Base-by-base conservation (phyloP, 1,139 yeast species). In the Protomyces pachydermus region DNA sequence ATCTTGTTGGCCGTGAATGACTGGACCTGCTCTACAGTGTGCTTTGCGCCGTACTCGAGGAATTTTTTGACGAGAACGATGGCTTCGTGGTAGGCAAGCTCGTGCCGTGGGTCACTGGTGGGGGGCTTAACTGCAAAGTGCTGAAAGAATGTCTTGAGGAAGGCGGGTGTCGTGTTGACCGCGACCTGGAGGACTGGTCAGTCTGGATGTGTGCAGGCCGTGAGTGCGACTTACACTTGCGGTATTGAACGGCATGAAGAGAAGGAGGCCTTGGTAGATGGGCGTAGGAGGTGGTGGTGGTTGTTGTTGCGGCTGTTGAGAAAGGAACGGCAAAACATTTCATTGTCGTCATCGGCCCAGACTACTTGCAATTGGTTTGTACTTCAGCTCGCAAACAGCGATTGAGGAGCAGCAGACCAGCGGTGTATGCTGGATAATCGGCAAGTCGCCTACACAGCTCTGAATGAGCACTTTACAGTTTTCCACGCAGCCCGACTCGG, bases 1-100 rank as follows among this genome's bases (percentile, higher is more conserved):
- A 60, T 54, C 54, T 60, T 54, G 50, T 54, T 60, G 12, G 64
- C 64, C 16, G 64, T 60, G 38, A 60, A 60, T 2, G 58, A 45
- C 58, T 60, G 64, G 18, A 60, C 64, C 39, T 60, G 58, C 38
- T 60, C 64, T 3, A 60, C 64, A 8, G 64, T 60, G 39, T 60
- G 64, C 37, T 53, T 45, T 35, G 64, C 54, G 20, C 58, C 64
- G 25, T 54, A 54, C 14, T 39, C 58, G 14, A 60, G 54, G 28
- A 60, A 60, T 34, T 48, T 42, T 45, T 54, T 60, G 34, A 60
- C 64, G 34, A 60, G 58, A 3, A 48, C 64, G 25, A 60, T 45
- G 4, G 64, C 64, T 25, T 60, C 64, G 25, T 60, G 58, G 34
- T 60, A 60, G 10, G 58, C 46, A 16, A 60, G 39, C 48, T 54